phyloP scores from a whole-genome alignment of 2,329 filamentous ascomycete genomes.

The Ustulina deusta region DNA sequence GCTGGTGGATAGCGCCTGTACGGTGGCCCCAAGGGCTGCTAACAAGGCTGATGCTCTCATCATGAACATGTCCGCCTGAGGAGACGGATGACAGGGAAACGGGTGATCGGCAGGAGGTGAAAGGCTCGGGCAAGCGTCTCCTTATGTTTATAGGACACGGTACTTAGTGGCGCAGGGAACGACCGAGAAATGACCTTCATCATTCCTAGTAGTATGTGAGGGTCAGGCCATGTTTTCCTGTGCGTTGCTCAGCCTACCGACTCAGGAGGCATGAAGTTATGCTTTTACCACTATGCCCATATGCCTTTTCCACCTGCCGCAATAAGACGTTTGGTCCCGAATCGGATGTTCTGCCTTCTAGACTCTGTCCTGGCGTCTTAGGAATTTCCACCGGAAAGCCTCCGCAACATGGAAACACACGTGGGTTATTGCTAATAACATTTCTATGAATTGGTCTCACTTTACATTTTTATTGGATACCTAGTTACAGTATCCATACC shows the following conservation, averaged over 20 bases:
- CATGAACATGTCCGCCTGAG: constrained; percentile 4
- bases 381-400: constrained; percentile 6
- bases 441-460: neutral
- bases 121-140: neutral
- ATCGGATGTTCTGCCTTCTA: constrained; percentile 11
- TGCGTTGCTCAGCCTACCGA: neutral
- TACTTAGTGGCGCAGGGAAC: neutral
- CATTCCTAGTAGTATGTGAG: neutral
- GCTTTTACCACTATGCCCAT: neutral
- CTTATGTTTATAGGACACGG: constrained; percentile 11
- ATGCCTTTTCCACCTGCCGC: constrained; percentile 21
- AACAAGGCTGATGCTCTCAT: constrained; percentile 39
- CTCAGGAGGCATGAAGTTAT: neutral
- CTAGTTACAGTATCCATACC: neutral
- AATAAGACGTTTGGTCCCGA: constrained; percentile 3
- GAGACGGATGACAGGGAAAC: constrained; percentile 3
- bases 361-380: neutral
- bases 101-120: neutral
- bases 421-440: neutral
- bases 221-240: neutral
- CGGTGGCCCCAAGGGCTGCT: constrained; percentile 34
- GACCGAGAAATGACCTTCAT: constrained; percentile 5
- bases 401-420: constrained; percentile 10
- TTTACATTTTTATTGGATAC: constrained; percentile 6
- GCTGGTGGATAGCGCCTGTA: constrained; percentile 46